These are phyloP conservation scores for Pseudonitzschia multistriata DNA, from an alignment of 108 stramenopile genomes.

Conservation along the genomic window DNA sequence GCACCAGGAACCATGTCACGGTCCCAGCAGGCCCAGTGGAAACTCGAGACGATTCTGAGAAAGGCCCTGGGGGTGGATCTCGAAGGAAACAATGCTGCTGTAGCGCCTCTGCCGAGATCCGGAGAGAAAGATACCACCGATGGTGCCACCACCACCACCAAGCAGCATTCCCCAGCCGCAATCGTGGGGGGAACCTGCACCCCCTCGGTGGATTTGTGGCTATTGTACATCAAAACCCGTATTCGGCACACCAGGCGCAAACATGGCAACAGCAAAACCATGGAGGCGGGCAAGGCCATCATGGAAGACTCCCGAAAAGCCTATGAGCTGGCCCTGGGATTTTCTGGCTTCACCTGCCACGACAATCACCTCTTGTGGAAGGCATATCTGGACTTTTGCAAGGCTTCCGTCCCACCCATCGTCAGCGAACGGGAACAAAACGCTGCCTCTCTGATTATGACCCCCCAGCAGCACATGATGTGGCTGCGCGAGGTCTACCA, in stretches of 20 bases:
- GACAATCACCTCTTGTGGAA: conserved; percentile 82
- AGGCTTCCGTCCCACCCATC: conserved; percentile 49
- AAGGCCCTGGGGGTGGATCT: conserved; percentile 51
- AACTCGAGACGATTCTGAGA: conserved; percentile 56
- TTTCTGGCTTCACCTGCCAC: conserved; percentile 50
- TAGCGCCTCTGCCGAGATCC: background rate
- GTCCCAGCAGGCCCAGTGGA: conserved; percentile 42
- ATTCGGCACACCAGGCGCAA: conserved; percentile 57
- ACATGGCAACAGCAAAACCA: background rate
- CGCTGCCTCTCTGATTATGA: conserved; percentile 37
- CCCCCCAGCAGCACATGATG: conserved; percentile 60
- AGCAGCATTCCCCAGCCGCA: conserved; percentile 12
- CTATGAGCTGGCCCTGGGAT: conserved; percentile 68
- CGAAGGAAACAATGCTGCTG: conserved; percentile 36
- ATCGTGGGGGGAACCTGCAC: conserved; percentile 55
- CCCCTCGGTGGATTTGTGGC: conserved; percentile 70
- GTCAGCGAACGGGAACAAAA: conserved; percentile 21
- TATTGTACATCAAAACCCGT: conserved; percentile 60
- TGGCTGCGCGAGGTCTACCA: conserved; percentile 73
- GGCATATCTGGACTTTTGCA: conserved; percentile 64
- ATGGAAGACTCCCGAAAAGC: conserved; percentile 52
- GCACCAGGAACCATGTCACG: conserved; percentile 23
- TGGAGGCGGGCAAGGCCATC: conserved; percentile 26
- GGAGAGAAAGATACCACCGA: conserved; percentile 4
- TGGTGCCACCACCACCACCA: conserved; percentile 18